Evolutionary conservation across 208 protist genomes (phyloP), one percentile per base, ranked within the genome.

Genomic region (Wallacemonas collosoma): DNA sequence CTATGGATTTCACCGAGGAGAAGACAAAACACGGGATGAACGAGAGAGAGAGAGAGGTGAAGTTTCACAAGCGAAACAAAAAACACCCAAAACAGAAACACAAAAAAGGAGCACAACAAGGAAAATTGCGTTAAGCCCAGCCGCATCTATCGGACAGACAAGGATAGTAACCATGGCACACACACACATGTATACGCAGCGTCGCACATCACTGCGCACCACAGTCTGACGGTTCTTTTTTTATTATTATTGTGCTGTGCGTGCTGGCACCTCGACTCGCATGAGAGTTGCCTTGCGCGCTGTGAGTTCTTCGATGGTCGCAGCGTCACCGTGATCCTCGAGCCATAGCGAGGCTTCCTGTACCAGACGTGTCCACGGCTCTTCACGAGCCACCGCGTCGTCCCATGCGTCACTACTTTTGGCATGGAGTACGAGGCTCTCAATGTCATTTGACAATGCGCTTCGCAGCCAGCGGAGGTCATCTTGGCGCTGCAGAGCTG

Each of bases 371-470:
- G 77, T 55, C 89, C 89, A 94, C 36, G 7, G 63, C 35, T 43
- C 48, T 2, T 48, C 57, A 9, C 64, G 44, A 2, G 3, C 17
- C 12, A 38, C 64, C 2, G 55, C 68, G 1, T 41, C 12, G n/a
- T 81, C 65, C 86, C 86, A 91, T 35, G 63, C 71, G 40, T 73
- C 67, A 15, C 77, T 61, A 40, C 87, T 80, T 69, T 87, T 89
- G 41, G 86, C 71, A 61, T 75, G 77, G 3, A 92, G 15, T 39
- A 94, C 47, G 11, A 86, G 53, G 14, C 76, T 66, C 71, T 95
- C 85, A 15, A 95, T 75, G 45, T 88, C 83, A 69, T 95, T 95
- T 17, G 85, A 86, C 40, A 93, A 68, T 0, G 75, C 73, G 51
- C 88, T 90, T 38, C 77, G 76, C 15, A 43, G 69, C 65, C 85